These are phyloP conservation scores for Lentinus polychrous DNA, from an alignment of 1,284 basidiomycete genomes.

Conservation along the genomic window DNA sequence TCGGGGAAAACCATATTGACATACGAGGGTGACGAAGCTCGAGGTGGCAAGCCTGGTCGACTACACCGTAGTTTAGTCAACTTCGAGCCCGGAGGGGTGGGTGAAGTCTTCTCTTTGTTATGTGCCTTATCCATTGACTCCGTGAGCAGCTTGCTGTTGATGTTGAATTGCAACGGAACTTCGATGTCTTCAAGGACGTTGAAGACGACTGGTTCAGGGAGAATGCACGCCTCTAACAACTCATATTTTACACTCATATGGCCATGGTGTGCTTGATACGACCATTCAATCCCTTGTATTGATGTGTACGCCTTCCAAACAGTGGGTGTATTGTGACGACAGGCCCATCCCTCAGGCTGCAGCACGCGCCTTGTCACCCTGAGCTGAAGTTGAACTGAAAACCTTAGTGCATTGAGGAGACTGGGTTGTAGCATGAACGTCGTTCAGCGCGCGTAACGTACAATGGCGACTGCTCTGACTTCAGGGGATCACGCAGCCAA, in stretches of 20 bases:
- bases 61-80: conserved; percentile 47
- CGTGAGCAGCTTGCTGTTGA: conserved; percentile 35
- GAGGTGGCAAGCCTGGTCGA: conserved; percentile 51
- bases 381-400: too few species aligned
- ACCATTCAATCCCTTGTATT: background rate
- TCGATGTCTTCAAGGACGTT: conserved; percentile 48
- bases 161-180: conserved; percentile 47
- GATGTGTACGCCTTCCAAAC: background rate
- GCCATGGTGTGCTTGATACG: background rate
- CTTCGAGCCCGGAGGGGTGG: conserved; percentile 15
- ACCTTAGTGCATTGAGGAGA: too few species aligned
- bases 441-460: too few species aligned
- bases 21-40: conserved; percentile 63
- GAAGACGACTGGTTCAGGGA: conserved; percentile 12
- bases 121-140: background rate
- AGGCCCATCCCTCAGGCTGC: too few species aligned
- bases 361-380: too few species aligned
- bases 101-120: too few species aligned
- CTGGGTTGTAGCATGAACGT: too few species aligned
- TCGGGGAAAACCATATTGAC: conserved; percentile 43
- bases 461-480: too few species aligned
- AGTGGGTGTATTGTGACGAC: background rate
- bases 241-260: background rate
- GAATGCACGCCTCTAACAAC: conserved; percentile 8
- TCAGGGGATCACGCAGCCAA: too few species aligned